Conservation (phyloP, 371 early-diverging fungal genomes). For the Mortierella sp. region DNA sequence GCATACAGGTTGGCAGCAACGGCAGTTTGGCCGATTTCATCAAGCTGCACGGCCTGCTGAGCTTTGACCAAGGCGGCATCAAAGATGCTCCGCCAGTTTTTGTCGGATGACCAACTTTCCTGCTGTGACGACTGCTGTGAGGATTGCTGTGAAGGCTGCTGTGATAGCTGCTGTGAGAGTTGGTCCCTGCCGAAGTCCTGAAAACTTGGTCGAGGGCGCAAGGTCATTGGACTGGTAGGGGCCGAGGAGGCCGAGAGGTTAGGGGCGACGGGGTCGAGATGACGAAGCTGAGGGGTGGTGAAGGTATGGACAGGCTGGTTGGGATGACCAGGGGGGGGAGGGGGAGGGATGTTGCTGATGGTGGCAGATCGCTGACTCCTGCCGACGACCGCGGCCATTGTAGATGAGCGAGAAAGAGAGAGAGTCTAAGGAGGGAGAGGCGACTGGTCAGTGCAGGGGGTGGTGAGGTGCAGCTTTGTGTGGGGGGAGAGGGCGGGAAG, state of each 20-base stretch:
- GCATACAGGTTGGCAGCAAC: conserved; percentile 52
- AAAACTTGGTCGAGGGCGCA: no score
- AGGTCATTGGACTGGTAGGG: no score
- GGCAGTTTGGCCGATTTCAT: conserved; percentile 40
- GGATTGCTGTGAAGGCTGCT: conserved; percentile 21
- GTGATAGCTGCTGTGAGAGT: no score
- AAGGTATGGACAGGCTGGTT: conserved; percentile 23
- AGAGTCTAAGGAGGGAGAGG: conserved; percentile 21
- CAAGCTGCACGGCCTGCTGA: conserved; percentile 53
- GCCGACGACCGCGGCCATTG: no score
- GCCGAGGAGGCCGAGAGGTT: conserved; percentile 38
- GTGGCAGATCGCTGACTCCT: neutral
- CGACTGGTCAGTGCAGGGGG: conserved; percentile 21
- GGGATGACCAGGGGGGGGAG: conserved; percentile 37
- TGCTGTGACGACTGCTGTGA: conserved; percentile 22
- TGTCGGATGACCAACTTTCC: conserved; percentile 21
- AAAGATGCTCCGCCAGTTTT: conserved; percentile 45
- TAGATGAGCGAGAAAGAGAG: no score
- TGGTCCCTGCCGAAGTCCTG: no score
- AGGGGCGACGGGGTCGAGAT: conserved; percentile 37
- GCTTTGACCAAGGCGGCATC: conserved; percentile 53
- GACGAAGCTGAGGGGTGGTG: conserved; percentile 13
- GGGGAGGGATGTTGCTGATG: conserved; percentile 7
- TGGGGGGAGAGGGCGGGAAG: conserved; percentile 26
- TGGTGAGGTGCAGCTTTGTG: conserved; percentile 23